Evolutionary conservation across 805 yeast genomes (phyloP).

Genomic region (Wickerhamiella kurtzmanii): DNA sequence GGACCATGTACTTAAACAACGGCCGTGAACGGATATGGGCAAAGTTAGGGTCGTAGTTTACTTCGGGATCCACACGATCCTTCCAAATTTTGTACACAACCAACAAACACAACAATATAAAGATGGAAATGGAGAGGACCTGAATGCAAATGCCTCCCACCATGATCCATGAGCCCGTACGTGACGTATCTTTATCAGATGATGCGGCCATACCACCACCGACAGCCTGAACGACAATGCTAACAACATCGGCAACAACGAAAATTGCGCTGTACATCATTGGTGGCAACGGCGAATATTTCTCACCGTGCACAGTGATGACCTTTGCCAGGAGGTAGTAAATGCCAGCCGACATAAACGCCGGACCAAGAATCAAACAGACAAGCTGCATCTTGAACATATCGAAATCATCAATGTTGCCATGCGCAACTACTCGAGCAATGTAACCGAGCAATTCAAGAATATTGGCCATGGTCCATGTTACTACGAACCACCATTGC

Average conservation of each 20-base stretch:
- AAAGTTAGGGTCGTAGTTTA: slow-evolving; percentile 13
- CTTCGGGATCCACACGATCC: slow-evolving; percentile 1
- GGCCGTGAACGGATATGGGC: slow-evolving; percentile 13
- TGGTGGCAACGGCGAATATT: slow-evolving; percentile 41
- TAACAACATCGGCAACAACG: slow-evolving; percentile 48
- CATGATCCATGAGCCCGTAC: slow-evolving; percentile 51
- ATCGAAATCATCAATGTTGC: slow-evolving; percentile 25
- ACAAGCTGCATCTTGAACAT: slow-evolving; percentile 51
- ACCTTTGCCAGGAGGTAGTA: slow-evolving; percentile 60
- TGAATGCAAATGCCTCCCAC: slow-evolving; percentile 70
- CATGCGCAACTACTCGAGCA: slow-evolving; percentile 39
- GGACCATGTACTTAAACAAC: slow-evolving; percentile 16
- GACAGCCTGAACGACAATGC: slow-evolving; percentile 53
- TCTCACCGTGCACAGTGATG: slow-evolving; percentile 45
- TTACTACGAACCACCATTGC: slow-evolving; percentile 54
- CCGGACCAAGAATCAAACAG: slow-evolving; percentile 65
- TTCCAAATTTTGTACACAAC: slow-evolving; percentile 23
- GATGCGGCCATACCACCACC: slow-evolving; percentile 65
- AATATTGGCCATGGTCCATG: slow-evolving; percentile 42
- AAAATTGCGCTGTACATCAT: slow-evolving; percentile 51
- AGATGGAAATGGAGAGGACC: slow-evolving; percentile 53
- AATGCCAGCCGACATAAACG: slow-evolving; percentile 72
- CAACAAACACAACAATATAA: slow-evolving; percentile 36
- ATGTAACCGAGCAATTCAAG: slow-evolving; percentile 58
- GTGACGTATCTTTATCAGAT: slow-evolving; percentile 28